Conservation (phyloP, 139 green algal species). For the Coelastrella sp. region DNA sequence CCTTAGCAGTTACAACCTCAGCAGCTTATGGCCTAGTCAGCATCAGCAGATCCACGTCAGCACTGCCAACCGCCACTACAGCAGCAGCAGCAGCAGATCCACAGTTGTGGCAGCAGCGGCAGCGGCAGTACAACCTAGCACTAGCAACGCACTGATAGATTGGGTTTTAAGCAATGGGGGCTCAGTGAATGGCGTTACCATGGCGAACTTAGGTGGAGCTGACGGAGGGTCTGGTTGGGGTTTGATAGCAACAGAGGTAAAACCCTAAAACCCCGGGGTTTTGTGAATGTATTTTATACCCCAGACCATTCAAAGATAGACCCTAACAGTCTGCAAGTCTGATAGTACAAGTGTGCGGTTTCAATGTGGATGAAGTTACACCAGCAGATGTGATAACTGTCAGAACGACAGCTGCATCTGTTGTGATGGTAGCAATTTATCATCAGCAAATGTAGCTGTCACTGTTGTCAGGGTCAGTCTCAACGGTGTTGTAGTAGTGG, state of each 20-base stretch:
- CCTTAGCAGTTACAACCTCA: background rate
- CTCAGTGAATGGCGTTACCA: slow-evolving; percentile 12
- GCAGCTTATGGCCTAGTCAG: background rate
- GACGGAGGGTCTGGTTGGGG: slow-evolving; percentile 53
- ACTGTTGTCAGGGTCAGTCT: too few relatives aligned
- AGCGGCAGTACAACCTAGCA: background rate
- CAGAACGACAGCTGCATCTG: too few relatives aligned
- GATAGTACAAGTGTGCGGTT: too few relatives aligned
- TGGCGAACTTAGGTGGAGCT: slow-evolving; percentile 44
- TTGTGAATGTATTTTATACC: background rate
- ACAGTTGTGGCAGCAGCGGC: background rate
- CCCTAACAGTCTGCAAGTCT: too few relatives aligned
- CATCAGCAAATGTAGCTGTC: too few relatives aligned
- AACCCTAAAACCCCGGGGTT: background rate
- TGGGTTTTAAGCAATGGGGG: slow-evolving; percentile 44
- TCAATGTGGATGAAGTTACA: too few relatives aligned
- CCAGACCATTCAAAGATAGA: too few relatives aligned
- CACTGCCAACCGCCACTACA: background rate
- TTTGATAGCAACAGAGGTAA: slow-evolving; percentile 31
- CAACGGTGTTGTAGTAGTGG: too few relatives aligned
- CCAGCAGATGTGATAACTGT: too few relatives aligned
- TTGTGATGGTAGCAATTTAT: too few relatives aligned
- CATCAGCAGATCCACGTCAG: background rate
- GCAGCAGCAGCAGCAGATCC: slow-evolving; percentile 20
- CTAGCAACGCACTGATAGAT: background rate